Evolutionary conservation across 1,284 basidiomycete species (phyloP), one percentile per base, ranked within the genome.

Genomic region (Caloboletus inedulis): DNA sequence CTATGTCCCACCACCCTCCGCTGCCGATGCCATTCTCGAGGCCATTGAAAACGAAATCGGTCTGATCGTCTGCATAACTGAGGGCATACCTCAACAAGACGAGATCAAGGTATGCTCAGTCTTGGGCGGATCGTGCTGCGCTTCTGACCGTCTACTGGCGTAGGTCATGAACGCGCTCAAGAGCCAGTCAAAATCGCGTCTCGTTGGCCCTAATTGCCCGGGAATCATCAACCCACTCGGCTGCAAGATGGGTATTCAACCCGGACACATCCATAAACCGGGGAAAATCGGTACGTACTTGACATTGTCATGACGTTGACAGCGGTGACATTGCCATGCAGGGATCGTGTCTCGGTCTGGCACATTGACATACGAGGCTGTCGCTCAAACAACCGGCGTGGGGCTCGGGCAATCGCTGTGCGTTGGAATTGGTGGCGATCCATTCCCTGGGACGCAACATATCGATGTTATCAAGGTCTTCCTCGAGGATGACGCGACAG

Each of bases 181-280:
- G 71, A 89, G 86, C 68, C 97, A 99, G 74, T 93, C 86, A 59
- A 94, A 92, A 68, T 96, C 93, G 54, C 87, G 97, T 63, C 87
- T 99, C 62, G 90, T 97, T 47, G 94, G 94, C 30, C 94, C 94
- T 42, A 99, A 99, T 75, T 99, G 97, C 75, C 97, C 97, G 5
- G 97, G 97, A 71, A 87, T 99, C 66, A 98, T 99, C 68, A 94
- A 95, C 69, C 93, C 94, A 27, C 81, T 90, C 52, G 96, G 96
- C 16, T 99, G 97, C 80, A 99, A 99, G 80, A 98, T 99, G 85
- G 97, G 97, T 57, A 99, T 99, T 70, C 96, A 98, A 77, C 97
- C 97, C 25, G 96, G 95, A 37, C 94, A 97, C 69, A 96, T 99
- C 63, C 96, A 98, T 78, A 91, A 76, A 59, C 93, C 96, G 51